Percentiles rank a stretch among this genome's conserved stretches.
Conservation (phyloP, 768 basidiomycete genomes). For the Clitopilus passeckerianus region DNA sequence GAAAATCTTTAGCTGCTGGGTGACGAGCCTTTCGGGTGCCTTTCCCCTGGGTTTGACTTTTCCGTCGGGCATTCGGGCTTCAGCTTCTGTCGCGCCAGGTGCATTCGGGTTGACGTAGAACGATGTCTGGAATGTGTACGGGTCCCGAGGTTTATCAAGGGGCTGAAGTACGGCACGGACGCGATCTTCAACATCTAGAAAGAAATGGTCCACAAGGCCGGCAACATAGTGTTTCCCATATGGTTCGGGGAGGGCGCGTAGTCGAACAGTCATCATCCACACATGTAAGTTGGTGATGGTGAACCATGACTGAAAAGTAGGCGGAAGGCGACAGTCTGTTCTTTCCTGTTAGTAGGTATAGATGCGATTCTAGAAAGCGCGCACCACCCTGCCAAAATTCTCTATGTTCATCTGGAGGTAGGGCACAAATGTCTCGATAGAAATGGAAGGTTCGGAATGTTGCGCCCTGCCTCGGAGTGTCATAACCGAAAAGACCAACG, state of each 20-base stretch:
- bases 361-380: slow-evolving; percentile 9
- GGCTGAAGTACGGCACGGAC: slow-evolving; percentile 78
- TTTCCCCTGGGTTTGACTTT: slow-evolving; percentile 20
- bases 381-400: slow-evolving; percentile 64
- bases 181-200: slow-evolving; percentile 88
- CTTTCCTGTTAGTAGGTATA: background rate
- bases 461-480: slow-evolving; percentile 55
- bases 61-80: slow-evolving; percentile 14
- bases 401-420: slow-evolving; percentile 52
- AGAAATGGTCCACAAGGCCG: slow-evolving; percentile 90
- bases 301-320: slow-evolving; percentile 97
- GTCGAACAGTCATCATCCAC: slow-evolving; percentile 84
- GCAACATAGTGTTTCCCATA: slow-evolving; percentile 71
- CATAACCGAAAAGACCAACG: slow-evolving; percentile 52
- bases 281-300: slow-evolving; percentile 89
- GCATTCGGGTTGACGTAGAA: slow-evolving; percentile 47
- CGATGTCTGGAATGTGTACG: slow-evolving; percentile 40
- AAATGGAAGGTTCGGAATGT: slow-evolving; percentile 52
- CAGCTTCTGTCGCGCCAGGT: slow-evolving; percentile 7
- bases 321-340: slow-evolving; percentile 78
- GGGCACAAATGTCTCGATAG: slow-evolving; percentile 53
- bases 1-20: slow-evolving; percentile 87
- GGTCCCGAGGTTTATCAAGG: slow-evolving; percentile 27
- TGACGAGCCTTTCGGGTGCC: slow-evolving; percentile 76
- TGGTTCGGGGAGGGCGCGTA: slow-evolving; percentile 72